These are phyloP conservation scores for Spathaspora passalidarum DNA, from an alignment of 805 yeast genomes.

Conservation along the genomic window DNA sequence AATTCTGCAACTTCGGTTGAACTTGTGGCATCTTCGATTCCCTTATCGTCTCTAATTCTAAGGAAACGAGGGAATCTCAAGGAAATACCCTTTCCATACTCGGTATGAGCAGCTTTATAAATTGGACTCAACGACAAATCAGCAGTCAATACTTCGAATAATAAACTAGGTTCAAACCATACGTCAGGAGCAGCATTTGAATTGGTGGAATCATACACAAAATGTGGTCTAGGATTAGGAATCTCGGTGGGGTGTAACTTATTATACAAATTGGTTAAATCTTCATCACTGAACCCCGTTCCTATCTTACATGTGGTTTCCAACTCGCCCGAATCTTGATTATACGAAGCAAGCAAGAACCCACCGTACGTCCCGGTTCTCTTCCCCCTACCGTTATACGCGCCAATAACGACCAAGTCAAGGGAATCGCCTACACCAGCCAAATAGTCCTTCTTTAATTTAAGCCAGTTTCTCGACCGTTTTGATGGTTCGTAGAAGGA, in stretches of 20 bases:
- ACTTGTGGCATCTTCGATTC: constrained; percentile 80
- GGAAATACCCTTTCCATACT: constrained; percentile 79
- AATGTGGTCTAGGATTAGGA: constrained; percentile 60
- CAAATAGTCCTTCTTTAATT: constrained; percentile 89
- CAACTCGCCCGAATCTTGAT: constrained; percentile 85
- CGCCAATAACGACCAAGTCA: constrained; percentile 92
- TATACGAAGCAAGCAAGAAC: constrained; percentile 84
- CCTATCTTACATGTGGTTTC: constrained; percentile 97
- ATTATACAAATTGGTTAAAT: constrained; percentile 57
- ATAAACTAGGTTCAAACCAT: constrained; percentile 84
- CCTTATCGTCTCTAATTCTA: constrained; percentile 81
- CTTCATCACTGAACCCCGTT: constrained; percentile 90
- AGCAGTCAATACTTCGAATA: constrained; percentile 90
- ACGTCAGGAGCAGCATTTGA: constrained; percentile 81
- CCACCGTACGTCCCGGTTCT: constrained; percentile 96
- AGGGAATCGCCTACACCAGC: constrained; percentile 95
- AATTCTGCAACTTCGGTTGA: constrained; percentile 82
- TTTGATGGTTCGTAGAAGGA: constrained; percentile 92
- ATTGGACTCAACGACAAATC: constrained; percentile 86
- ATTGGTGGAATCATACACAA: constrained; percentile 57
- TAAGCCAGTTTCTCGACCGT: constrained; percentile 92
- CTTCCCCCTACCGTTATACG: constrained; percentile 90
- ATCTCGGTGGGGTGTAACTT: constrained; percentile 67
- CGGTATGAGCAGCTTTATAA: constrained; percentile 77
- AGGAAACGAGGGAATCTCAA: constrained; percentile 86